Evolutionary conservation across 441 rosid genomes (phyloP).

Genomic region (Syzygium malaccense): DNA sequence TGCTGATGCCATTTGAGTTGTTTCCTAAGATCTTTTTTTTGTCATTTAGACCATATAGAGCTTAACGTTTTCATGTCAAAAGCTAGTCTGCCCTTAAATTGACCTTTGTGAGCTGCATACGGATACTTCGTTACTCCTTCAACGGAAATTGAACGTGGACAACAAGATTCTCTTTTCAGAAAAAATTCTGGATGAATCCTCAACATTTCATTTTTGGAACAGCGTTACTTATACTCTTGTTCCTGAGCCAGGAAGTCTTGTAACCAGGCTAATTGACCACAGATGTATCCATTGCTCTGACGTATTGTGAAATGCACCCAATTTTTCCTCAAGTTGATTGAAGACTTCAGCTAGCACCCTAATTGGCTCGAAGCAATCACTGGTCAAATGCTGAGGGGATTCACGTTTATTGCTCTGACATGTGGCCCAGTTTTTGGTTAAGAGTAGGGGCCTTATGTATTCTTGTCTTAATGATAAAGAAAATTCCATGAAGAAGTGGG

Average conservation of each 20-base stretch:
- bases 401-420: background rate
- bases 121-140: constrained; percentile 56
- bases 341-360: background rate
- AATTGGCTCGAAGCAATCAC: background rate
- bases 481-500: background rate
- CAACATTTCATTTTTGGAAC: constrained; percentile 78
- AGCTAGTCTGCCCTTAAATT: background rate
- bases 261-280: constrained; percentile 43
- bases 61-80: background rate
- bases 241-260: constrained; percentile 75
- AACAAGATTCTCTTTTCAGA: constrained; percentile 44
- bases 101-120: constrained; percentile 17
- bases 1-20: background rate
- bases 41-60: background rate
- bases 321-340: background rate
- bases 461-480: background rate
- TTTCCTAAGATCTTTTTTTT: background rate
- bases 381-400: background rate
- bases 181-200: constrained; percentile 52
- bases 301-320: constrained; percentile 30
- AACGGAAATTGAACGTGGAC: constrained; percentile 30
- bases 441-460: background rate
- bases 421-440: background rate
- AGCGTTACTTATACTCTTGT: constrained; percentile 55
- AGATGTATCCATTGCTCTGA: constrained; percentile 66